phyloP scores from a whole-genome alignment of 768 basidiomycete genomes.

The Lactifluus echinatus region DNA sequence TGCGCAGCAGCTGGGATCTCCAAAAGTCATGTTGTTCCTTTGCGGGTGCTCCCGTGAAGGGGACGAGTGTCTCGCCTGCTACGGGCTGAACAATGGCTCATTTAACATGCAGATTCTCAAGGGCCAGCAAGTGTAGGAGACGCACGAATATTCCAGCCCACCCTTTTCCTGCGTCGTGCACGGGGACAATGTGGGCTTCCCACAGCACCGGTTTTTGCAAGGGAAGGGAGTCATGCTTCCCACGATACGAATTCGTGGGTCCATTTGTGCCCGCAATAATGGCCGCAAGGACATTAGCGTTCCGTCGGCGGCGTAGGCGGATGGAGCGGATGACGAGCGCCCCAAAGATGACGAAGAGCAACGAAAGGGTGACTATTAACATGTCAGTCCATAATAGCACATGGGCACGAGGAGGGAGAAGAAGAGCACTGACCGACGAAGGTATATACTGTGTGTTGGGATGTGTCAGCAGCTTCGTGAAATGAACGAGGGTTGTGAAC shows the following conservation, averaged over 20 bases:
- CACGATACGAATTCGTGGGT: neutral
- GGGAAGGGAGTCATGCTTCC: neutral
- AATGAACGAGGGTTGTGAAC: neutral
- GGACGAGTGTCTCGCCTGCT: neutral
- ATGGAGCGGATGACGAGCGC: constrained; percentile 5
- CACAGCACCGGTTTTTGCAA: constrained; percentile 3
- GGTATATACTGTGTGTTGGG: neutral
- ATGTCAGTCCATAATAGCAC: neutral
- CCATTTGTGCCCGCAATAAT: neutral
- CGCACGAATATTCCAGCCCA: constrained; percentile 8
- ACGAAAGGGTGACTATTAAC: neutral
- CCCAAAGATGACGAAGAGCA: neutral
- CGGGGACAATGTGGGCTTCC: neutral
- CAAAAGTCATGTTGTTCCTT: neutral
- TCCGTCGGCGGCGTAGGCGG: constrained; percentile 6
- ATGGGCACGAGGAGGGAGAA: neutral
- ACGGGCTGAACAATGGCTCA: neutral
- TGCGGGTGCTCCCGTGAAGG: neutral
- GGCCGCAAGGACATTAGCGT: neutral
- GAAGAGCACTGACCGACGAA: neutral
- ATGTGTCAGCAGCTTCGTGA: neutral
- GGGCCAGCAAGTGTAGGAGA: neutral
- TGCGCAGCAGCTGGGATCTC: neutral
- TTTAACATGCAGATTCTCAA: neutral
- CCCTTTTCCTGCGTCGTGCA: constrained; percentile 1